Base-by-base conservation (phyloP, 345 rosid species). In the Balakata baccata region DNA sequence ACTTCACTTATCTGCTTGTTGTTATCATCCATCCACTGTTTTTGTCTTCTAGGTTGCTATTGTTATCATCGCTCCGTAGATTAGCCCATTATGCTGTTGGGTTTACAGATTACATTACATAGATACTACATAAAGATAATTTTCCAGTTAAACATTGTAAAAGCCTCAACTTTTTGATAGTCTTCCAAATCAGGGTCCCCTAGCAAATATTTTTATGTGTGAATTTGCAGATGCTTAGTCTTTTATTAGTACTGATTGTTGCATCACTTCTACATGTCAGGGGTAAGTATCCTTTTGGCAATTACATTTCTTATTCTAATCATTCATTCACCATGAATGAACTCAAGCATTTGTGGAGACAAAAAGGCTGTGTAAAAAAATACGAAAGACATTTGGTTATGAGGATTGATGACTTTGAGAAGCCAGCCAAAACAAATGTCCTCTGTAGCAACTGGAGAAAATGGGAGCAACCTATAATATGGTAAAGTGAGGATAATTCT, bases 361-460 rank as follows among this genome's bases (percentile, higher is more conserved):
- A 68, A 72, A 89, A 95, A 66, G 87, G 87, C 25, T 95, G 98
- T 22, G 37, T 89, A 7, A 85, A 86, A 77, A 89, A 79, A 43
- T 87, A 83, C 23, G 83, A 83, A 58, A 92, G 84, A 70, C 89
- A 90, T 81, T 81, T 95, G 72, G 89, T 84, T 45, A 90, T 91
- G 89, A 91, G 99, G 79, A 79, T 85, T 46, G 99, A 95, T 83
- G 98, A 95, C 86, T 95, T 95, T 79, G 93, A 77, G 82, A 92
- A 95, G 84, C 97, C 99, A 29, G 34, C 88, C 3, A 86, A 87
- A 82, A 84, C 92, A 63, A 85, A 89, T 74, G 95, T 89, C 37
- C 84, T 95, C 1, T 95, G 99, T 78, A 83, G 97, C 80, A 90
- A 95, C 77, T 95, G 98, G 99, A 87, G 85, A 88, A 85, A 87